Conservation (phyloP, 2,329 filamentous ascomycete species). For the Emergomyces pasteurianus region DNA sequence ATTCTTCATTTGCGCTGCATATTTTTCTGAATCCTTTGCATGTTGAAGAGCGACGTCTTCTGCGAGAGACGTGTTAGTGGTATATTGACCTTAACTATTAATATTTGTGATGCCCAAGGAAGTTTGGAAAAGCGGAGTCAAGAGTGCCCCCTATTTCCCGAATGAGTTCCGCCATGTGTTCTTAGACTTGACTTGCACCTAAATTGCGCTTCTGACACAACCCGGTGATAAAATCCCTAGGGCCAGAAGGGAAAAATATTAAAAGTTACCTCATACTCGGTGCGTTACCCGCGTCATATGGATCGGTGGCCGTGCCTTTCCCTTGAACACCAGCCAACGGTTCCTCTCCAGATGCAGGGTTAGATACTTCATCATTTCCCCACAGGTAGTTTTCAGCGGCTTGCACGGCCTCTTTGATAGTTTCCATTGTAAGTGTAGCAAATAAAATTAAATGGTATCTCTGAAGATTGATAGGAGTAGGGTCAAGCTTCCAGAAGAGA, state of each 20-base stretch:
- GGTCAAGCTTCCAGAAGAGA: background rate
- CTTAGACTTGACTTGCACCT: background rate
- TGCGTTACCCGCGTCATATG: conserved; percentile 69
- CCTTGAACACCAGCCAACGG: conserved; percentile 61
- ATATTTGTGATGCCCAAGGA: conserved; percentile 13
- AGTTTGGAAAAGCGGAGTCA: background rate
- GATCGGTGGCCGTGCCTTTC: conserved; percentile 54
- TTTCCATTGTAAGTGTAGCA: background rate
- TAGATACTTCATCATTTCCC: conserved; percentile 26
- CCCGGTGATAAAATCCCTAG: background rate
- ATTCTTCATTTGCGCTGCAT: background rate
- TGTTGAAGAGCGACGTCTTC: conserved; percentile 1
- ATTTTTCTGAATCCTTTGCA: background rate
- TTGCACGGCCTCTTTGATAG: background rate
- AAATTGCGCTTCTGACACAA: background rate
- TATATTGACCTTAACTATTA: conserved; percentile 1
- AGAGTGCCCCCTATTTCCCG: background rate
- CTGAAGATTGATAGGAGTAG: background rate
- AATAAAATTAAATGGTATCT: background rate
- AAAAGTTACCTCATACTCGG: conserved; percentile 35
- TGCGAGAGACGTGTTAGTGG: background rate
- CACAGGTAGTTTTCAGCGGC: conserved; percentile 40
- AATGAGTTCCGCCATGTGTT: background rate
- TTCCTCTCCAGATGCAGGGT: conserved; percentile 39
- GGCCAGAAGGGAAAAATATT: background rate